Conservation (phyloP, 768 basidiomycete genomes). For the Clathrus columnatus region DNA sequence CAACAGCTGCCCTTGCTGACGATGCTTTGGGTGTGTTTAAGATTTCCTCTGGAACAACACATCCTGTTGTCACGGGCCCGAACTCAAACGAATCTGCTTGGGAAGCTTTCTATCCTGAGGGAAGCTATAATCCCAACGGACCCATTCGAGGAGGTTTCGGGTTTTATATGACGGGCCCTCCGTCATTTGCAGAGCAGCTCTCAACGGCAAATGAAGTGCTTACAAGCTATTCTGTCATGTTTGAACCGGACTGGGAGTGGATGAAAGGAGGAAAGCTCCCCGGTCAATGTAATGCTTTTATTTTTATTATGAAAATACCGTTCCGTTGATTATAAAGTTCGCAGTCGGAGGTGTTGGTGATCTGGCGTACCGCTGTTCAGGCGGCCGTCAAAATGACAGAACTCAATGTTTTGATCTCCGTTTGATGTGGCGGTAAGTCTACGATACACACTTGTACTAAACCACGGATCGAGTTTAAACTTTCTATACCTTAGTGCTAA, state of each 20-base stretch:
- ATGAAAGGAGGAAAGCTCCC: slow-evolving; percentile 72
- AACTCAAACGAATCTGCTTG: slow-evolving; percentile 30
- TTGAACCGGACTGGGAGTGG: slow-evolving; percentile 56
- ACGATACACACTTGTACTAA: neutral
- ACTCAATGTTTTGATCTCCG: slow-evolving; percentile 62
- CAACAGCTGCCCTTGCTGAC: slow-evolving; percentile 28
- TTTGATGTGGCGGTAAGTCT: slow-evolving; percentile 62
- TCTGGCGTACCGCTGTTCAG: slow-evolving; percentile 55
- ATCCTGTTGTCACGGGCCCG: slow-evolving; percentile 23
- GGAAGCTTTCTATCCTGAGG: slow-evolving; percentile 54
- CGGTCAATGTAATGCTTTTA: slow-evolving; percentile 48
- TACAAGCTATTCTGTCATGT: slow-evolving; percentile 59
- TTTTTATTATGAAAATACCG: neutral
- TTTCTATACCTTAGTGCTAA: slow-evolving; percentile 34
- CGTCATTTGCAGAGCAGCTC: slow-evolving; percentile 30
- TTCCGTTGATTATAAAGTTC: neutral
- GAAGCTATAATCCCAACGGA: slow-evolving; percentile 50
- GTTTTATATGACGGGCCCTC: slow-evolving; percentile 56
- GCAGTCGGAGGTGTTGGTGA: slow-evolving; percentile 50
- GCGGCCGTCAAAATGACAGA: slow-evolving; percentile 53
- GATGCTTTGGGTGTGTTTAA: slow-evolving; percentile 41
- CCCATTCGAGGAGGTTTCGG: slow-evolving; percentile 54
- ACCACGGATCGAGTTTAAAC: neutral
- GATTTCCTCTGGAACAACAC: slow-evolving; percentile 29
- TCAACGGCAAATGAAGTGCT: slow-evolving; percentile 41